These are phyloP conservation scores for barley (Hordeum vulgare) DNA, from an alignment of 176 grass and related monocot genomes.

Conservation along the genomic window DNA sequence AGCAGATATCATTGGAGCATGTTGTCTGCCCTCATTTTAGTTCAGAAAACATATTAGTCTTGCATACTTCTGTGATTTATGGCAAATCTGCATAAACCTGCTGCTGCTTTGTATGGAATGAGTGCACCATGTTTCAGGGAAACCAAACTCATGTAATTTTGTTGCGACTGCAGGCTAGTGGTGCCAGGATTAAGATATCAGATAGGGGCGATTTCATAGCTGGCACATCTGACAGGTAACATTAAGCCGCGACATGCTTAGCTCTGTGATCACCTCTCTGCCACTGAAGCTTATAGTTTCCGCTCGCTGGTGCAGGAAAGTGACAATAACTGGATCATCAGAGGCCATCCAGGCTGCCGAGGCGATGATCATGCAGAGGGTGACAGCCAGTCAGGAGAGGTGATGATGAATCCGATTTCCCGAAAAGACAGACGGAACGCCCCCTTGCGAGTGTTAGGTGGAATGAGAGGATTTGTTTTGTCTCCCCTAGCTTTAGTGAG, in stretches of 20 bases:
- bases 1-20: not conserved
- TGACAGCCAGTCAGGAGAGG: constrained; percentile 71
- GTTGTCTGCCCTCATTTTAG: not conserved
- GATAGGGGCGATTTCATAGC: constrained; percentile 95
- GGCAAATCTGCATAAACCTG: not conserved
- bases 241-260: not conserved
- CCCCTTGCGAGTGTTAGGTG: not conserved
- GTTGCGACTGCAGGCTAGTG: constrained; percentile 57
- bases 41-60: not conserved
- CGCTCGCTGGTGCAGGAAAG: constrained; percentile 54
- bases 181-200: constrained; percentile 99
- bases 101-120: not conserved
- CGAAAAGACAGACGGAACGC: constrained; percentile 2
- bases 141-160: not conserved
- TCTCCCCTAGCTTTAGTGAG: constrained; percentile 1
- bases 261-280: not conserved
- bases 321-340: constrained; percentile 77
- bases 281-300: not conserved
- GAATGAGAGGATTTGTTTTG: constrained; percentile 5
- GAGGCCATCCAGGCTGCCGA: constrained; percentile 78
- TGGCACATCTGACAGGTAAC: constrained; percentile 83
- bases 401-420: not conserved
- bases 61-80: not conserved
- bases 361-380: constrained; percentile 93
- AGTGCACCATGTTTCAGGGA: not conserved